These are phyloP conservation scores for Phytophthora europaea DNA, from an alignment of 352 stramenopile species.

Conservation along the genomic window DNA sequence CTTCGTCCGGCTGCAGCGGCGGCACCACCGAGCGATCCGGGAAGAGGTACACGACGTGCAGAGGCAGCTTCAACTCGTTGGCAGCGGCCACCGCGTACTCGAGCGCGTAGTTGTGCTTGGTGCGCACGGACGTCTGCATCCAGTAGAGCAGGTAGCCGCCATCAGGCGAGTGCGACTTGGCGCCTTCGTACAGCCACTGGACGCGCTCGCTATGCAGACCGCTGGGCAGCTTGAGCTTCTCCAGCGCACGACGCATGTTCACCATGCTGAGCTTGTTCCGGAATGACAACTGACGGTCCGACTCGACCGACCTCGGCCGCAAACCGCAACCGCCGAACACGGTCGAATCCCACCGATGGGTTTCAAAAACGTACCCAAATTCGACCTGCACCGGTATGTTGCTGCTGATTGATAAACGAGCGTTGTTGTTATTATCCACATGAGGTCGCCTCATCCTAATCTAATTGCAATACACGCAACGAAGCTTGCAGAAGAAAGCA, in stretches of 20 bases:
- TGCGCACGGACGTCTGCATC: constrained; percentile 89
- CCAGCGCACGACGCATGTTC: constrained; percentile 59
- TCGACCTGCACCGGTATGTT: background rate
- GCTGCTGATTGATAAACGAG: constrained; percentile 5
- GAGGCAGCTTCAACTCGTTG: constrained; percentile 68
- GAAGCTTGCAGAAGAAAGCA: constrained; percentile 15
- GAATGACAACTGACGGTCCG: constrained; percentile 21
- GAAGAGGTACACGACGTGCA: constrained; percentile 84
- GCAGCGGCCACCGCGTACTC: constrained; percentile 80
- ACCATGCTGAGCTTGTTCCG: constrained; percentile 19
- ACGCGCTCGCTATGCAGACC: constrained; percentile 78
- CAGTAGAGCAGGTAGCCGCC: constrained; percentile 80
- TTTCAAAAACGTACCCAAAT: constrained; percentile 5
- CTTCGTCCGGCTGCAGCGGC: constrained; percentile 9
- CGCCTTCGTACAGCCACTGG: constrained; percentile 80
- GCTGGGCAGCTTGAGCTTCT: constrained; percentile 62
- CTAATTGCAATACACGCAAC: constrained; percentile 47
- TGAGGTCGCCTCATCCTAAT: constrained; percentile 36
- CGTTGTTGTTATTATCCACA: constrained; percentile 43
- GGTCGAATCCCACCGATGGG: constrained; percentile 6
- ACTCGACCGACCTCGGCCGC: constrained; percentile 21
- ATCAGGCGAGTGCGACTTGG: constrained; percentile 12
- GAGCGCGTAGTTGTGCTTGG: constrained; percentile 86
- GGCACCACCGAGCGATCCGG: constrained; percentile 60
- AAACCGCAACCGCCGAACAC: constrained; percentile 22